Conservation (phyloP, 768 basidiomycete genomes). For the Leucocoprinus sp. region DNA sequence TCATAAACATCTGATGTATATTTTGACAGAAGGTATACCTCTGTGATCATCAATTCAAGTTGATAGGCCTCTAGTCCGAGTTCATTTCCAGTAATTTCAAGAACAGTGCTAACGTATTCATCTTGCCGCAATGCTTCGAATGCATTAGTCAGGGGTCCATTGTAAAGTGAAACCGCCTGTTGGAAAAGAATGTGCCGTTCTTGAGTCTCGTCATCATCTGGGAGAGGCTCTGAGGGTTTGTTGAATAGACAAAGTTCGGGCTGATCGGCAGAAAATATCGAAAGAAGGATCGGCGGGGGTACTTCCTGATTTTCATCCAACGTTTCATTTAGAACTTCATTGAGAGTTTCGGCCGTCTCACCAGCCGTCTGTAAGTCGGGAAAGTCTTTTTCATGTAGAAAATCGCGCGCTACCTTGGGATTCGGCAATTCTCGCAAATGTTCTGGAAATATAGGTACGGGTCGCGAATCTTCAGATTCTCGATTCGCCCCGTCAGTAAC, state of each 20-base stretch:
- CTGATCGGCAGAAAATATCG: slow-evolving; percentile 30
- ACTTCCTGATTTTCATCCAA: slow-evolving; percentile 68
- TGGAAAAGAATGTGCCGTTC: slow-evolving; percentile 44
- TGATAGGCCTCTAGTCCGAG: slow-evolving; percentile 66
- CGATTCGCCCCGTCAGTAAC: neutral
- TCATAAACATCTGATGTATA: slow-evolving; percentile 4
- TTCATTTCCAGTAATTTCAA: slow-evolving; percentile 49
- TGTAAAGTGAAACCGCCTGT: slow-evolving; percentile 62
- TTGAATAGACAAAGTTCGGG: slow-evolving; percentile 49
- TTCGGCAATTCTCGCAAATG: neutral
- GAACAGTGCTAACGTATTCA: slow-evolving; percentile 36
- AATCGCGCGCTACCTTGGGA: neutral
- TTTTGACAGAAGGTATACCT: slow-evolving; percentile 34
- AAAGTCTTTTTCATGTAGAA: neutral
- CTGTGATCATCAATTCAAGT: slow-evolving; percentile 52
- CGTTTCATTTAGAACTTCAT: slow-evolving; percentile 36
- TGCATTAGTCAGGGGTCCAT: slow-evolving; percentile 61
- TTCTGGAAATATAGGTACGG: neutral
- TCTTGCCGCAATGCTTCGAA: slow-evolving; percentile 70
- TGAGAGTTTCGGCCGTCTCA: slow-evolving; percentile 15
- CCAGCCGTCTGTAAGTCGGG: neutral
- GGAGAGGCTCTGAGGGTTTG: slow-evolving; percentile 26
- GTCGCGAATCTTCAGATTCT: neutral
- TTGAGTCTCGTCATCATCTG: slow-evolving; percentile 10
- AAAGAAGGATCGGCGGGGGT: slow-evolving; percentile 60